Percentiles rank a stretch among this genome's conserved stretches.
These are phyloP conservation scores for Mortierella sp. DNA, from an alignment of 371 early-diverging fungal genomes.

Conservation along the genomic window DNA sequence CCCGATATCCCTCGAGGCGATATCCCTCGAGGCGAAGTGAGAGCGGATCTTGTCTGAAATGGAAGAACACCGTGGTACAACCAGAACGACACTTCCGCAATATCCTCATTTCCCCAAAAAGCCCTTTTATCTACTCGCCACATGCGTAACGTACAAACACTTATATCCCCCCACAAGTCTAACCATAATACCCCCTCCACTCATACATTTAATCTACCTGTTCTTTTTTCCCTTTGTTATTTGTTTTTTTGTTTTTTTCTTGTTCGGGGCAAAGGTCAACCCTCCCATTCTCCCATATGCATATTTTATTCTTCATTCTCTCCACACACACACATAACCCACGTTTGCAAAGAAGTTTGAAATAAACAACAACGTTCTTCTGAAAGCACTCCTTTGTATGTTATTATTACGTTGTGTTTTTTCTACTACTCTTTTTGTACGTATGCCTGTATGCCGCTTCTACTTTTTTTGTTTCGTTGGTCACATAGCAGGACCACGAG, in stretches of 20 bases:
- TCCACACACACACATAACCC: not conserved
- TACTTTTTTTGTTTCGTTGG: not conserved
- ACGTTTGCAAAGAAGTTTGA: not conserved
- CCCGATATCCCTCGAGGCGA: slow-evolving; percentile 35
- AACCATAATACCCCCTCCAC: not conserved
- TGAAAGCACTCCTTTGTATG: no score
- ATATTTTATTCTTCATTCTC: not conserved
- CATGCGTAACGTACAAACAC: no score
- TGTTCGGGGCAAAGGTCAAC: not conserved
- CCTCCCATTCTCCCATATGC: not conserved
- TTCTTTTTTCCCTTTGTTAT: not conserved
- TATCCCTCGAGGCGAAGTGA: slow-evolving; percentile 30
- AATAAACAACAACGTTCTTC: no score
- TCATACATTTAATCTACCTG: not conserved
- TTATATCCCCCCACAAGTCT: not conserved
- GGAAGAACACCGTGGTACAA: no score
- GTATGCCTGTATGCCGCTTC: no score
- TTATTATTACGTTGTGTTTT: no score
- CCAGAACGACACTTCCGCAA: not conserved
- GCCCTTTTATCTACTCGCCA: not conserved
- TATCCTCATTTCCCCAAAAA: not conserved
- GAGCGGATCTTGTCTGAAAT: slow-evolving; percentile 22
- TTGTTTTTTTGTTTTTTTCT: not conserved
- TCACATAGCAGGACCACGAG: slow-evolving; percentile 34
- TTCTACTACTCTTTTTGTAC: no score